These are phyloP conservation scores for Mycosphaerella arachidis DNA, from an alignment of 2,329 filamentous ascomycete species.

Conservation along the genomic window DNA sequence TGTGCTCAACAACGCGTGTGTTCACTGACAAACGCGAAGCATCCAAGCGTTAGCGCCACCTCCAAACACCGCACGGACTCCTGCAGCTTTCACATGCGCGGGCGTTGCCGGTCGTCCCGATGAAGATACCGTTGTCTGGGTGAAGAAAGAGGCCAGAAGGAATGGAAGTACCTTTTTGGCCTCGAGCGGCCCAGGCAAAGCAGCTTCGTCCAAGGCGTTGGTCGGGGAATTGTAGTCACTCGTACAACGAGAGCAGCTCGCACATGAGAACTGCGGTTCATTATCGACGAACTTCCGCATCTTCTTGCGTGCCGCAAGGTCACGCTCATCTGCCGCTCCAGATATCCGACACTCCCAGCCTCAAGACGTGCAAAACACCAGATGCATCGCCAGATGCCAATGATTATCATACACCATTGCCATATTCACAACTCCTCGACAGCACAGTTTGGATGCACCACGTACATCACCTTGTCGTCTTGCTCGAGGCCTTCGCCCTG, in stretches of 20 bases:
- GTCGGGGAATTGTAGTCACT: too few species aligned
- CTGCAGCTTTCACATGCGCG: not conserved
- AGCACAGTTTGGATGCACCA: conserved; percentile 90
- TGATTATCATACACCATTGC: not conserved
- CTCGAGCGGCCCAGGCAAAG: too few species aligned
- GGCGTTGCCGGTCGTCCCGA: not conserved
- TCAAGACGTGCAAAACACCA: not conserved
- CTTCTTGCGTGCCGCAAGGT: too few species aligned
- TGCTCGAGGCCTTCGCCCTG: conserved; percentile 47
- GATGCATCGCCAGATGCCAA: not conserved
- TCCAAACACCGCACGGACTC: not conserved
- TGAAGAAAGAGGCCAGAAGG: too few species aligned
- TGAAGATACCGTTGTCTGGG: not conserved
- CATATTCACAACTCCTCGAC: conserved; percentile 54
- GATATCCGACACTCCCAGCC: not conserved
- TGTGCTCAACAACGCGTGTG: not conserved
- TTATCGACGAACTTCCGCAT: too few species aligned
- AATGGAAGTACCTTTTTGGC: too few species aligned
- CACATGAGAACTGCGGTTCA: too few species aligned
- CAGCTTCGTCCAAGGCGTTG: too few species aligned
- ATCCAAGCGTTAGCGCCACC: not conserved
- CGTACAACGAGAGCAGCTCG: too few species aligned
- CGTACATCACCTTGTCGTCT: conserved; percentile 63
- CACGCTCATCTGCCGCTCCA: too few species aligned
- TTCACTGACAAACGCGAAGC: not conserved